Evolutionary conservation across 257 asterid species (phyloP), one percentile per base, ranked within the genome.

Genomic region (Phtheirospermum japonicum): DNA sequence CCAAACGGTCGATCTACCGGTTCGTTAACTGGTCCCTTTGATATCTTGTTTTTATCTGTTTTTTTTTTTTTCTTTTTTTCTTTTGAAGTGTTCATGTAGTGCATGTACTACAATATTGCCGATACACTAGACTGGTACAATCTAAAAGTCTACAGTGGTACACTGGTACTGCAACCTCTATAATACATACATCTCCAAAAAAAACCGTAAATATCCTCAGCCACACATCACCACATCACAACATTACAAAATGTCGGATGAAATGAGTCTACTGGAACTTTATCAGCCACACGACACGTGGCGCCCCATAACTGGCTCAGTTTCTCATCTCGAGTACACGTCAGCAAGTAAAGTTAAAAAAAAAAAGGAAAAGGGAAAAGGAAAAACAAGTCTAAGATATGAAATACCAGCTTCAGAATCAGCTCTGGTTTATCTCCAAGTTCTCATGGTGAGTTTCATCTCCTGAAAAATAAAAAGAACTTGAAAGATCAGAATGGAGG

Each of bases 401-500:
- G 58, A 66, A 61, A 65, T 28, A 71, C 61, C 73, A 59, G 56
- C 64, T 60, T 37, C 65, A 57, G 26, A n/a, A 32, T 14, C 37
- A 63, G 13, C 60, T 67, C 14, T n/a, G n/a, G n/a, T n/a, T n/a
- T n/a, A n/a, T n/a, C n/a, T n/a, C n/a, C n/a, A n/a, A n/a, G n/a
- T n/a, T n/a, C n/a, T n/a, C n/a, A n/a, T n/a, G n/a, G n/a, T n/a
- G n/a, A n/a, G n/a, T n/a, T 11, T 34, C 36, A 64, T 48, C 75
- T 66, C 62, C 61, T 73, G 33, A 68, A 63, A 57, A n/a, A n/a
- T n/a, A n/a, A n/a, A 14, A 63, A 19, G 11, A 36, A 6, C 42
- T 51, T 64, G 34, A 46, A 53, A 57, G 45, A 51, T 16, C 69
- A 64, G 70, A 63, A 92, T 93, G 99, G 88, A 85, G 83, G 95